Conservation (phyloP, 805 yeast species). For the Yarrowia sp. region DNA sequence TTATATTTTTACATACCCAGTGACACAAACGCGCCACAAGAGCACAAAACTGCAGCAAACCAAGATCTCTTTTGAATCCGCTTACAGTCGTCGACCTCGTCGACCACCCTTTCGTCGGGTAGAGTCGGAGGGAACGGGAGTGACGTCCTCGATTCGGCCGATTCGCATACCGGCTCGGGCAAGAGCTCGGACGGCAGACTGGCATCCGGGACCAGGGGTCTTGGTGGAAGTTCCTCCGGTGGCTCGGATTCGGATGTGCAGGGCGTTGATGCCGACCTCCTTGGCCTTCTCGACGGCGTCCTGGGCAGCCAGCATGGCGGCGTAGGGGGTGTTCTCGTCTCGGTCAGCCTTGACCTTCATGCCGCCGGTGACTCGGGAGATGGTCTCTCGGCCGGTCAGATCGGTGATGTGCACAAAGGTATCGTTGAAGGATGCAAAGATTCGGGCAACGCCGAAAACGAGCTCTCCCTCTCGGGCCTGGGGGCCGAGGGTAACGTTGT, state of each 20-base stretch:
- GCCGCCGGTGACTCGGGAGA: constrained; percentile 99
- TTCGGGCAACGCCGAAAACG: constrained; percentile 99
- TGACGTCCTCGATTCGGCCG: constrained; percentile 99
- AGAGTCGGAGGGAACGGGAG: constrained; percentile 99
- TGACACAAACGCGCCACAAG: too few species aligned
- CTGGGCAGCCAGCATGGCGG: constrained; percentile 99
- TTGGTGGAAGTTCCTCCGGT: constrained; percentile 99
- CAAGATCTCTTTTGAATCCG: neutral
- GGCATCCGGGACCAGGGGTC: constrained; percentile 99
- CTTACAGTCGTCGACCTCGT: constrained; percentile 99
- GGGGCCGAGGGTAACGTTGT: constrained; percentile 68
- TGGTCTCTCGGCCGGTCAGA: constrained; percentile 99
- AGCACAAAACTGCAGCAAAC: constrained; percentile 6
- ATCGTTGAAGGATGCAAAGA: constrained; percentile 99
- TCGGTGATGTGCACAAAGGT: constrained; percentile 99
- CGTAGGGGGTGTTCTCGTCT: constrained; percentile 99
- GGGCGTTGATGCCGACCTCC: constrained; percentile 99
- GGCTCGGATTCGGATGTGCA: constrained; percentile 99
- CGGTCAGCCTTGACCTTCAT: constrained; percentile 99
- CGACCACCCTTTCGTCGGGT: constrained; percentile 99
- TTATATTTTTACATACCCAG: constrained; percentile 26
- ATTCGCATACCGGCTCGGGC: constrained; percentile 99
- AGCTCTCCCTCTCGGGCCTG: constrained; percentile 97
- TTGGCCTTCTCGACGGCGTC: constrained; percentile 98
- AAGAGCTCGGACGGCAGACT: constrained; percentile 97